A percentile compares a stretch with the other conserved stretches of the same genome.
Conservation (phyloP, 176 grass and related monocot genomes). For the Avena atlantica region DNA sequence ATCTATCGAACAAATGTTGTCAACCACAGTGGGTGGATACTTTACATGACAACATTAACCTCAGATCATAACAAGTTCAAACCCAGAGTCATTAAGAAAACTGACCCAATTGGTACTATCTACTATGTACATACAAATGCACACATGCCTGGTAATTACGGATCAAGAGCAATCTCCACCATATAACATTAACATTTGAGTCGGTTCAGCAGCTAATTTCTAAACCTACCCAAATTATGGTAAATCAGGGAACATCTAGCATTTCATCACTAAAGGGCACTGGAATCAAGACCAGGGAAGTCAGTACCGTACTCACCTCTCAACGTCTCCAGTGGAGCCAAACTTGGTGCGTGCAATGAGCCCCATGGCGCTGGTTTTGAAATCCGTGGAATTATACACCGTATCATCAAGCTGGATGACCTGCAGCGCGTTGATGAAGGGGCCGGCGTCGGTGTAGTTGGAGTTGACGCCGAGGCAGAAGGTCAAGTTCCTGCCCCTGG, state of each 20-base stretch:
- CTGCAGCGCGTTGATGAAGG: slow-evolving; percentile 89
- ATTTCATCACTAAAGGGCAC: background rate
- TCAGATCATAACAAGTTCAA: slow-evolving; percentile 18
- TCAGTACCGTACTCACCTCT: slow-evolving; percentile 52
- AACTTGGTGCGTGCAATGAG: slow-evolving; percentile 88
- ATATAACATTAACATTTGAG: background rate
- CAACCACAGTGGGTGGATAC: background rate
- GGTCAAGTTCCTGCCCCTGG: slow-evolving; percentile 55
- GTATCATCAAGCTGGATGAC: slow-evolving; percentile 71
- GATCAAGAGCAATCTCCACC: background rate
- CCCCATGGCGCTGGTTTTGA: slow-evolving; percentile 64
- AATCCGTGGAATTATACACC: slow-evolving; percentile 92
- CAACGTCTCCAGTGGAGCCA: slow-evolving; percentile 61
- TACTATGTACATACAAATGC: background rate
- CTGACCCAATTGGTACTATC: background rate
- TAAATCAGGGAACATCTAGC: background rate
- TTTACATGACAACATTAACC: background rate
- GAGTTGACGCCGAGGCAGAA: slow-evolving; percentile 78
- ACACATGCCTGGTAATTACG: background rate
- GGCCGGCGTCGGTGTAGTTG: slow-evolving; percentile 63
- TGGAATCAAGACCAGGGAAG: background rate
- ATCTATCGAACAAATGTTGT: background rate
- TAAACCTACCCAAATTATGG: background rate
- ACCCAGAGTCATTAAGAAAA: background rate
- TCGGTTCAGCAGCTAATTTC: background rate